phyloP scores from a whole-genome alignment of 768 basidiomycete genomes.

The Hypholoma fasciculare region DNA sequence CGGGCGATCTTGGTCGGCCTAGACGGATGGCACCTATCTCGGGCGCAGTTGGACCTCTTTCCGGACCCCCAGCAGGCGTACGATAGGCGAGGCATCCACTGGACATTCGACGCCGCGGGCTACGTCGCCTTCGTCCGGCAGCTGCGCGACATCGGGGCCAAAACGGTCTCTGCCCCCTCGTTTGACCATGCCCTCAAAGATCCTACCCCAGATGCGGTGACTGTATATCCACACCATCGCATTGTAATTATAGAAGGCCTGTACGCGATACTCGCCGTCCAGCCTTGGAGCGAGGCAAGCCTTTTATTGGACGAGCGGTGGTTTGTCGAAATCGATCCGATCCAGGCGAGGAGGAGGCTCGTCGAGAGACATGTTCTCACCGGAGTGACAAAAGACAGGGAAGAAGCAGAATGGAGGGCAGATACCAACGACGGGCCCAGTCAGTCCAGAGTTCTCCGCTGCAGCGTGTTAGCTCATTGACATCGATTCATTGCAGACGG shows the following conservation, averaged over 20 bases:
- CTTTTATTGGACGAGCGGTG: constrained; percentile 75
- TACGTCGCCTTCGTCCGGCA: constrained; percentile 69
- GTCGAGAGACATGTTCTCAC: constrained; percentile 75
- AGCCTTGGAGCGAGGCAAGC: constrained; percentile 72
- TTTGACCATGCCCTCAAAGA: constrained; percentile 91
- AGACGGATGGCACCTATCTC: constrained; percentile 92
- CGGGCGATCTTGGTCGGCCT: constrained; percentile 71
- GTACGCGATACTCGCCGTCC: constrained; percentile 76
- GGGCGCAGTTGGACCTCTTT: constrained; percentile 73
- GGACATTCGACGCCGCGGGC: constrained; percentile 83
- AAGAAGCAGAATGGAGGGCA: constrained; percentile 71
- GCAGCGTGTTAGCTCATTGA: not conserved
- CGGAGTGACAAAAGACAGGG: constrained; percentile 65
- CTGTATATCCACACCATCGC: constrained; percentile 63
- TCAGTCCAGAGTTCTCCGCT: constrained; percentile 23
- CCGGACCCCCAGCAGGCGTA: constrained; percentile 78
- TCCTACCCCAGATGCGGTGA: constrained; percentile 60
- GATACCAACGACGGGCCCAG: constrained; percentile 78
- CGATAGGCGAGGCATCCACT: constrained; percentile 82
- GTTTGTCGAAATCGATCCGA: constrained; percentile 62
- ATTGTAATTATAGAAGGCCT: constrained; percentile 88
- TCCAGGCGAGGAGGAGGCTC: constrained; percentile 58
- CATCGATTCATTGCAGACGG: constrained; percentile 36
- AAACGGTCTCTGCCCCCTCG: constrained; percentile 64
- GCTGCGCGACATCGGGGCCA: constrained; percentile 38